These are phyloP conservation scores for Penicillium sp. DNA, from an alignment of 2,329 filamentous ascomycete genomes.

Conservation along the genomic window DNA sequence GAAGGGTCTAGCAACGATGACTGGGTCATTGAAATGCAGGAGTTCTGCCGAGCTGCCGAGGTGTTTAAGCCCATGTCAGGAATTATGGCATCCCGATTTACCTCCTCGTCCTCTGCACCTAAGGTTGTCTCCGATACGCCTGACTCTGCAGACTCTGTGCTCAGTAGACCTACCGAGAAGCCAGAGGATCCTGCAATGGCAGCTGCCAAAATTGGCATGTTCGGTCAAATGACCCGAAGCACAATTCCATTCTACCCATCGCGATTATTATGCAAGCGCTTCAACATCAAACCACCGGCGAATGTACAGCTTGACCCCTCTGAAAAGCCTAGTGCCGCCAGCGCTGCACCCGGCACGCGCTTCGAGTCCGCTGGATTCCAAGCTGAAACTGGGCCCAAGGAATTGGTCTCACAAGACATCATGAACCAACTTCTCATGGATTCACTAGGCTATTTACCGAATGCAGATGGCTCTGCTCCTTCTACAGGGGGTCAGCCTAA, in stretches of 20 bases:
- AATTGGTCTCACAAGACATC: constrained; percentile 54
- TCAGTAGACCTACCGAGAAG: constrained; percentile 55
- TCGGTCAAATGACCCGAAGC: constrained; percentile 79
- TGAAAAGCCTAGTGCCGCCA: constrained; percentile 36
- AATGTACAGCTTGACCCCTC: constrained; percentile 61
- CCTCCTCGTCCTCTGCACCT: constrained; percentile 53
- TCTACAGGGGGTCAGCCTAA: constrained; percentile 13
- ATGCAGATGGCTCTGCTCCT: constrained; percentile 28
- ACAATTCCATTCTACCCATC: constrained; percentile 73
- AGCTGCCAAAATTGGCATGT: constrained; percentile 89
- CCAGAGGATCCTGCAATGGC: constrained; percentile 75
- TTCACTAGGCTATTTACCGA: constrained; percentile 18
- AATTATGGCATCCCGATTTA: constrained; percentile 91
- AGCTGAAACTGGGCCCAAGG: constrained; percentile 36
- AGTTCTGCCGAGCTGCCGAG: constrained; percentile 72
- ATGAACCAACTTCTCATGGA: constrained; percentile 58
- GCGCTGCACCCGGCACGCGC: constrained; percentile 22
- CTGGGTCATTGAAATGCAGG: constrained; percentile 73
- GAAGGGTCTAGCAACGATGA: constrained; percentile 62
- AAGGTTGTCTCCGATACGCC: constrained; percentile 41
- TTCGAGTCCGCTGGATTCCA: constrained; percentile 38
- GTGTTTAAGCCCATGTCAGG: constrained; percentile 92
- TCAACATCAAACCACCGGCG: constrained; percentile 77
- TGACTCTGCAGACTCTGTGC: constrained; percentile 37
- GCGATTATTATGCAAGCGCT: constrained; percentile 86